A percentile compares a stretch with the other conserved stretches of the same genome.
phyloP scores from a whole-genome alignment of 371 early-diverging fungal genomes.

The Coemansia sp. region DNA sequence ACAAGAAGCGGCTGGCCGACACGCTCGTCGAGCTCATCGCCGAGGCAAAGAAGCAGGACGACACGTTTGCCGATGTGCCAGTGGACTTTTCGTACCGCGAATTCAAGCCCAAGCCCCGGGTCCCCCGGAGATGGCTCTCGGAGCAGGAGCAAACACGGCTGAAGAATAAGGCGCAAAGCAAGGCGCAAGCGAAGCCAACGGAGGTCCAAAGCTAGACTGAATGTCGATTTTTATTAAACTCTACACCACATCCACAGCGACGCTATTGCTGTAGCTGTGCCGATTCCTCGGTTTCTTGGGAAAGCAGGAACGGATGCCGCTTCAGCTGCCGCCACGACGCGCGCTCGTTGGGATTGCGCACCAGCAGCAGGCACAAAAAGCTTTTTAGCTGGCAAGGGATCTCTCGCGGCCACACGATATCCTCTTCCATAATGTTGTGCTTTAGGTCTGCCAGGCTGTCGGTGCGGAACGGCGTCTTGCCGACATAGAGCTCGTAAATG shows the following conservation, averaged over 20 bases:
- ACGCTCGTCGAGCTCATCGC: constrained; percentile 35
- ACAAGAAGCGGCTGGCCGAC: constrained; percentile 49
- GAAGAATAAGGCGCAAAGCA: background rate
- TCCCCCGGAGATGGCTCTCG: constrained; percentile 30
- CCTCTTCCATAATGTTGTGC: constrained; percentile 45
- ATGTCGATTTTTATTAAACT: no score
- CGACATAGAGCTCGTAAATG: constrained; percentile 52
- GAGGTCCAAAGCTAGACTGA: no score
- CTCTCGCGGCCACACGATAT: constrained; percentile 48
- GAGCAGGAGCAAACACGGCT: background rate
- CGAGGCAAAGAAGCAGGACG: constrained; percentile 48
- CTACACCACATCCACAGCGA: no score
- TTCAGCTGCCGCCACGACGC: constrained; percentile 37
- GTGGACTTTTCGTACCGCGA: constrained; percentile 32
- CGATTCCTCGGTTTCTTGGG: constrained; percentile 29
- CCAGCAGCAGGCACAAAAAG: constrained; percentile 36
- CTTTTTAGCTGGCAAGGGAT: constrained; percentile 44
- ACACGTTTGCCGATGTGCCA: constrained; percentile 38
- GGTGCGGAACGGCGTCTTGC: constrained; percentile 50
- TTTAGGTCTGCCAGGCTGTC: constrained; percentile 45
- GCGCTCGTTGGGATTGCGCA: constrained; percentile 36
- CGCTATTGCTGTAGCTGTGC: background rate
- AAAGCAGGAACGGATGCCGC: constrained; percentile 40
- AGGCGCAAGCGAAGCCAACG: no score
- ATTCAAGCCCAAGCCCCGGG: constrained; percentile 20